These are phyloP conservation scores for Lachancea dasiensis DNA, from an alignment of 805 yeast genomes.

Conservation along the genomic window DNA sequence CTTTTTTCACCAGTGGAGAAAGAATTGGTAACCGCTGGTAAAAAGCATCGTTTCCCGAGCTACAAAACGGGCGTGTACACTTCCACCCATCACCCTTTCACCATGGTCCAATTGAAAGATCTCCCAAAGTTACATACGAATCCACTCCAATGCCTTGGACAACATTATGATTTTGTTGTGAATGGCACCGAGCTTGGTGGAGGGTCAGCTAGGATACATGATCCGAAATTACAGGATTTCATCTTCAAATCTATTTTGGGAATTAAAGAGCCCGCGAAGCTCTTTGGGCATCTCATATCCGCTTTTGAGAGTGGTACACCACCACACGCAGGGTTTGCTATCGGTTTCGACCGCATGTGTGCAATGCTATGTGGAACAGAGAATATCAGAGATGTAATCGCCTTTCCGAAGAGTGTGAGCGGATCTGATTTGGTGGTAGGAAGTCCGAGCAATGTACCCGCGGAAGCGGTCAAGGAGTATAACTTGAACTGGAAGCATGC, in stretches of 20 bases:
- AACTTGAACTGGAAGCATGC: conserved; percentile 30
- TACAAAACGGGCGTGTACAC: conserved; percentile 46
- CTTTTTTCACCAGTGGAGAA: conserved; percentile 71
- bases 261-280: conserved; percentile 48
- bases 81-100: conserved; percentile 96
- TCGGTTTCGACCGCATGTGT: conserved; percentile 90
- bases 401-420: conserved; percentile 88
- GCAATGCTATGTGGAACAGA: conserved; percentile 78
- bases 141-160: conserved; percentile 71
- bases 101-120: conserved; percentile 78
- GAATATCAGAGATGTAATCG: conserved; percentile 87
- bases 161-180: conserved; percentile 88
- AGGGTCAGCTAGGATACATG: conserved; percentile 93
- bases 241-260: conserved; percentile 60
- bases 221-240: conserved; percentile 66
- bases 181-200: conserved; percentile 98
- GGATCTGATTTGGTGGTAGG: conserved; percentile 87
- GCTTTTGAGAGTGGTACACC: conserved; percentile 93
- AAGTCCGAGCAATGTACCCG: conserved; percentile 66
- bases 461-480: conserved; percentile 49
- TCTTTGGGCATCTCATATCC: conserved; percentile 79
- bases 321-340: conserved; percentile 96
- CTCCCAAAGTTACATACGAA: conserved; percentile 44
- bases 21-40: conserved; percentile 13
- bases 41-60: conserved; percentile 44